phyloP scores from a whole-genome alignment of 116 monocot genomes.

The Zostera marina region DNA sequence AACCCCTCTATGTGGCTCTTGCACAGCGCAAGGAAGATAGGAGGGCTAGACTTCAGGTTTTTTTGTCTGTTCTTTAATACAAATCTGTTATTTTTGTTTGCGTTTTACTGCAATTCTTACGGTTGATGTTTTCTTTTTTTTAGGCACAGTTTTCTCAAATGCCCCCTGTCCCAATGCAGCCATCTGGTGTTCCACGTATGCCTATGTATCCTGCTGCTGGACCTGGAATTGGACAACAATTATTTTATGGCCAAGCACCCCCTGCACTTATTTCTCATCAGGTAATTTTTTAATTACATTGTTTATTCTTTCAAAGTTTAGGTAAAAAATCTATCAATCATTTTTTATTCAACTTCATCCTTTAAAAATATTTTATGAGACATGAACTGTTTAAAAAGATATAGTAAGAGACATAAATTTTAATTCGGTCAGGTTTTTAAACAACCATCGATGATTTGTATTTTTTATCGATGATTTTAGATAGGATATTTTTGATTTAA shows the following conservation, averaged over 20 bases:
- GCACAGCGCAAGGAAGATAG: constrained; percentile 93
- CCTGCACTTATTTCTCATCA: constrained; percentile 65
- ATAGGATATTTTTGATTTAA: too few relatives aligned
- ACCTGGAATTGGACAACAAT: constrained; percentile 55
- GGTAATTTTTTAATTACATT: constrained; percentile 15
- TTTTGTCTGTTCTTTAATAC: not conserved
- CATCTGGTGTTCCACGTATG: constrained; percentile 66
- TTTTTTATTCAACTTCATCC: too few relatives aligned
- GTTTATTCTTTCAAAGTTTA: not conserved
- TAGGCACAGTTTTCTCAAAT: constrained; percentile 84
- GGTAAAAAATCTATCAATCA: too few relatives aligned
- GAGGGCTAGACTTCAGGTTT: constrained; percentile 76
- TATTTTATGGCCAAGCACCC: constrained; percentile 88
- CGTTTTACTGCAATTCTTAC: not conserved
- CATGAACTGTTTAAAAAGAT: too few relatives aligned
- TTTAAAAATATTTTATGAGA: too few relatives aligned
- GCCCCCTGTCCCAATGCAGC: constrained; percentile 49
- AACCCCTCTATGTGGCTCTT: constrained; percentile 89
- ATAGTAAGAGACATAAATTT: too few relatives aligned
- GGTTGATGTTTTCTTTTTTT: not conserved
- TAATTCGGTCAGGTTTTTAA: too few relatives aligned
- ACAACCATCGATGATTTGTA: too few relatives aligned
- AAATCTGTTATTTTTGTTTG: not conserved
- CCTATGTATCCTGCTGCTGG: constrained; percentile 73
- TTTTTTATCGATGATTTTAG: too few relatives aligned